Base-by-base conservation (phyloP, 2,329 filamentous ascomycete species). In the Tolypocladium ovalisporum region DNA sequence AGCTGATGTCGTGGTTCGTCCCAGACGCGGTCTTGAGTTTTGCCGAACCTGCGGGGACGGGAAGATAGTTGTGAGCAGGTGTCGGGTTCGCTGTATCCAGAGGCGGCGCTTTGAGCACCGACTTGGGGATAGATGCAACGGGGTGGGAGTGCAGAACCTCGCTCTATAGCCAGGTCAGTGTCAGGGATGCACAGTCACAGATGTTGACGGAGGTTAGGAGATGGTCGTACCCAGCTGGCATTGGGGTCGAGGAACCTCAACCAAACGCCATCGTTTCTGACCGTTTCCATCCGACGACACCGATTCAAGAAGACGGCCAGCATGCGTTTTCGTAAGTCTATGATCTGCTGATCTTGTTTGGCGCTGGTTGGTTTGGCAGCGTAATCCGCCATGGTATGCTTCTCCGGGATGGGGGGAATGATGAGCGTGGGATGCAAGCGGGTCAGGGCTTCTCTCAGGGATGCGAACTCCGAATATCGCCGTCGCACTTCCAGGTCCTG, bases 161-260 rank as follows among this genome's bases (percentile, higher is more conserved):
- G 68, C 83, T 95, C 92, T 96, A 55, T 32, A 17, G 9, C 27
- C 10, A 3, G 52, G 55, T 68, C 62, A 70, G 66, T 32, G 55
- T 44, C 47, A 22, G 39, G 57, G 13, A 36, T 56, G 62, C 6
- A 2, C 27, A 34, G 29, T 6, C 29, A 22, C 47, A 35, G 47
- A 52, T 19, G 19, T 8, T n/a, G 19, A 13, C 13, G 29, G 15
- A 52, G 29, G 4, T 29, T 2, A 12, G n/a, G 29, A 10, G 29
- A 22, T 22, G 47, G 4, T 61, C 75, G 39, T 83, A 96, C 91
- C 94, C 94, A 99, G 82, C 94, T 97, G 29, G 93, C 92, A 70
- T 99, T 97, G 13, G 95, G 94, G 70, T 99, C 94, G 37, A 99
- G 79, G 68, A 99, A 99, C 63, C 91, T 87, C 92, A 93, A 97